Evolutionary conservation across 108 stramenopile species (phyloP).

Genomic region (Cyclotella cryptica): DNA sequence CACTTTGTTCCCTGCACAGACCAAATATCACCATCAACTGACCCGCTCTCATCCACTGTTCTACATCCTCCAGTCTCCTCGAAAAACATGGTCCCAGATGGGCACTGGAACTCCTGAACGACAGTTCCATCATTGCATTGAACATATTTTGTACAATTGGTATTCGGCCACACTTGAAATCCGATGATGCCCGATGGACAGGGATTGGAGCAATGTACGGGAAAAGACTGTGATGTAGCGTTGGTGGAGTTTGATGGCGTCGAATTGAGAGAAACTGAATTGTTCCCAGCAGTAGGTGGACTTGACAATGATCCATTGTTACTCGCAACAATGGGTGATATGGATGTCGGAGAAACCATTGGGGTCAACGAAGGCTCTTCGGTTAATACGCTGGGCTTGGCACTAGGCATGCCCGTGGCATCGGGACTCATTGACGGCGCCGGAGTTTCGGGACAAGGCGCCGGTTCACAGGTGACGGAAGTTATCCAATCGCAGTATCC

Average conservation of each 20-base stretch:
- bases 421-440: background rate
- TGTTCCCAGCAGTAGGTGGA: background rate
- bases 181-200: background rate
- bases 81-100: background rate
- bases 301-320: background rate
- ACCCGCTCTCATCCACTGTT: background rate
- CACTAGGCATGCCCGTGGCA: background rate
- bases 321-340: background rate
- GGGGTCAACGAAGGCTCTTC: background rate
- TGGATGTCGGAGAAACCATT: background rate
- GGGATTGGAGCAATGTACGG: background rate
- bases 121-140: conserved; percentile 18
- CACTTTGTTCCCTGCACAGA: background rate
- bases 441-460: background rate
- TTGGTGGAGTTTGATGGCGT: background rate
- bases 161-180: background rate
- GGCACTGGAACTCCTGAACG: conserved; percentile 12
- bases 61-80: background rate
- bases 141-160: conserved; percentile 7
- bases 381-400: background rate
- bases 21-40: background rate
- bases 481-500: conserved; percentile 12
- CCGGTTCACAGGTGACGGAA: background rate
- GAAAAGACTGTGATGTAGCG: too few relatives aligned
- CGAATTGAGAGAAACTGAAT: background rate